Evolutionary conservation across 2,329 filamentous ascomycete species (phyloP).

Genomic region (Ascochyta rabiei): DNA sequence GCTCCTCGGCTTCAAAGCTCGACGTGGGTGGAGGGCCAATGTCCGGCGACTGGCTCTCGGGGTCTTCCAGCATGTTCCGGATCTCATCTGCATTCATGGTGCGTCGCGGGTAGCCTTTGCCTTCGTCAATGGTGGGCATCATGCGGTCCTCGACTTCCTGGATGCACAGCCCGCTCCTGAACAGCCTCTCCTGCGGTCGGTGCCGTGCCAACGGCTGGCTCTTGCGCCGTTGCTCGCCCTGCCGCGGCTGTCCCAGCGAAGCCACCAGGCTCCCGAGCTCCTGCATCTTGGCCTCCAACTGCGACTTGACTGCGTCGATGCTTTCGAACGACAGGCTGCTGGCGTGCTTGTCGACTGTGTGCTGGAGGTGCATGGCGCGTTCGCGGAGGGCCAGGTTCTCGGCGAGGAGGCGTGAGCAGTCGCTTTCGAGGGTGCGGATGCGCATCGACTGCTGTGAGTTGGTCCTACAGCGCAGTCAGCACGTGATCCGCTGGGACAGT

Average conservation of each 20-base stretch:
- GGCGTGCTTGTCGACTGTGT: conserved; percentile 67
- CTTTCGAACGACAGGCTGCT: conserved; percentile 67
- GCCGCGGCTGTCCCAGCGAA: conserved; percentile 60
- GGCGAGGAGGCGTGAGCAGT: conserved; percentile 75
- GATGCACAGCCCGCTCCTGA: conserved; percentile 54
- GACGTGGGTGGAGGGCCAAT: conserved; percentile 65
- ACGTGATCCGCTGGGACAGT: not conserved
- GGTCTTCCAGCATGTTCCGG: conserved; percentile 57
- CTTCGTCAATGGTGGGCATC: conserved; percentile 72
- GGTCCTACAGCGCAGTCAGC: conserved; percentile 54
- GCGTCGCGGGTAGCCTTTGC: conserved; percentile 69
- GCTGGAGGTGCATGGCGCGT: conserved; percentile 72
- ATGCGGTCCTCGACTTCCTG: conserved; percentile 58
- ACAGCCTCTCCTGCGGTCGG: conserved; percentile 61
- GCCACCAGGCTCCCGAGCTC: conserved; percentile 73
- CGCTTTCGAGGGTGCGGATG: conserved; percentile 77
- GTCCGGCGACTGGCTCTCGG: conserved; percentile 67
- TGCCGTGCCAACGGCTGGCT: conserved; percentile 58
- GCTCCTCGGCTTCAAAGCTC: conserved; percentile 58
- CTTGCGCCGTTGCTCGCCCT: conserved; percentile 43
- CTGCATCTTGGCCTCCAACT: conserved; percentile 73
- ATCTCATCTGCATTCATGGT: conserved; percentile 72
- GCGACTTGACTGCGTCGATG: conserved; percentile 70
- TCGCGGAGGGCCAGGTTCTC: conserved; percentile 78
- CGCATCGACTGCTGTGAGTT: conserved; percentile 80